A percentile compares a stretch with the other conserved stretches of the same genome.
Conservation (phyloP, 2,329 filamentous ascomycete genomes). For the Paraphoma sp. region DNA sequence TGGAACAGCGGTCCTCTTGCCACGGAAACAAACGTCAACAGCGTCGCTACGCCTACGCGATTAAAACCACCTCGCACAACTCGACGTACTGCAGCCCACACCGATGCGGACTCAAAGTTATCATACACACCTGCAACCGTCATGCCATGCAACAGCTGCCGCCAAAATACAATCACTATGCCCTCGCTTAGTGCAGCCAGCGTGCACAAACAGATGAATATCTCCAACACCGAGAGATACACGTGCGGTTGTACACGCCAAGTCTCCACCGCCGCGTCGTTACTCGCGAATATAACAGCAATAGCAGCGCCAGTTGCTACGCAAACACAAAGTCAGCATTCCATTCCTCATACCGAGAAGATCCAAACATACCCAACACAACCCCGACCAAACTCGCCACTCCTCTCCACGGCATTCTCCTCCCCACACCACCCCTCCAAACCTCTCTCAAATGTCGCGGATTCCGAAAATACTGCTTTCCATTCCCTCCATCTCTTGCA, state of each 20-base stretch:
- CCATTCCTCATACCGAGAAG: neutral
- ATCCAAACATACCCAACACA: neutral
- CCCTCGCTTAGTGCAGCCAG: slow-evolving; percentile 27
- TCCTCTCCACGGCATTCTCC: slow-evolving; percentile 26
- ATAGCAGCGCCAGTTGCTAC: slow-evolving; percentile 23
- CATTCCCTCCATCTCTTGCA: neutral
- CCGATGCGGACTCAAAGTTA: slow-evolving; percentile 19
- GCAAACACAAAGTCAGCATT: neutral
- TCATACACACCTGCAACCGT: slow-evolving; percentile 18
- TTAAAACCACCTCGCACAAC: neutral
- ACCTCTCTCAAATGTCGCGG: slow-evolving; percentile 6
- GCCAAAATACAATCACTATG: slow-evolving; percentile 27
- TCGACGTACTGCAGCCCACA: slow-evolving; percentile 14
- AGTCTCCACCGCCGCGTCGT: slow-evolving; percentile 12
- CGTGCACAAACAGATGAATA: slow-evolving; percentile 25
- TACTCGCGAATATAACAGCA: slow-evolving; percentile 22
- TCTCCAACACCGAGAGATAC: slow-evolving; percentile 27
- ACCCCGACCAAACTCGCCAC: neutral
- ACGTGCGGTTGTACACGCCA: slow-evolving; percentile 30
- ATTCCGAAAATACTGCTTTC: slow-evolving; percentile 7
- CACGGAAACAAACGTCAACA: slow-evolving; percentile 8
- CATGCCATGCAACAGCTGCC: slow-evolving; percentile 19
- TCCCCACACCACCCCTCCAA: neutral
- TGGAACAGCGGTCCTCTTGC: slow-evolving; percentile 29
- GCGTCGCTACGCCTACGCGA: neutral